A percentile compares a stretch with the other conserved stretches of the same genome.
Conservation (phyloP, 805 yeast species). For the Komagataella pastoris region DNA sequence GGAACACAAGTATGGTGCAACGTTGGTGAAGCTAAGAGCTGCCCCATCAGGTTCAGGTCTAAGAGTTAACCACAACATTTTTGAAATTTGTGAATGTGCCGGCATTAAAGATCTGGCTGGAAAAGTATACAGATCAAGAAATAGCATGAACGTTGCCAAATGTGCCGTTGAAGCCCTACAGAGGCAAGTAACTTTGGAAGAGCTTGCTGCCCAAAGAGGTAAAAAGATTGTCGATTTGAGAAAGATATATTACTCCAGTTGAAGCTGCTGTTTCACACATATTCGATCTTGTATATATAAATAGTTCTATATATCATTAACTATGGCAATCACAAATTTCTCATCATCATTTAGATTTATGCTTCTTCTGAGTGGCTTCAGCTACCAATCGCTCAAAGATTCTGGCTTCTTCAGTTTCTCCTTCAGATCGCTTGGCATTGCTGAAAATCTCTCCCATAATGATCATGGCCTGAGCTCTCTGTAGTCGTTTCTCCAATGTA, state of each 20-base stretch:
- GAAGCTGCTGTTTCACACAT: background rate
- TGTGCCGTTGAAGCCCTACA: conserved; percentile 75
- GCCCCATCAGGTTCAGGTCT: conserved; percentile 92
- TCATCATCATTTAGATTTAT: conserved; percentile 18
- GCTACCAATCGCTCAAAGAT: conserved; percentile 88
- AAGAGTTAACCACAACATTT: conserved; percentile 80
- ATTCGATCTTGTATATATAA: background rate
- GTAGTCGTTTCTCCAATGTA: conserved; percentile 44
- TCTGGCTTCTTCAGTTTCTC: conserved; percentile 86
- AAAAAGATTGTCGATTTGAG: conserved; percentile 90
- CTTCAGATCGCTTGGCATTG: conserved; percentile 57
- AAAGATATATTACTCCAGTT: conserved; percentile 64
- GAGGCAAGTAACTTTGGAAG: conserved; percentile 72
- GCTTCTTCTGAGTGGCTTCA: conserved; percentile 57
- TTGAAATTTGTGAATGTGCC: conserved; percentile 82
- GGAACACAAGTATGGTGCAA: conserved; percentile 78
- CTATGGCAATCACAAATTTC: background rate
- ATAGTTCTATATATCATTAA: background rate
- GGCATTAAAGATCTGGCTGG: conserved; percentile 92
- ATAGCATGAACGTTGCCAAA: conserved; percentile 88
- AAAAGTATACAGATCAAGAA: conserved; percentile 84
- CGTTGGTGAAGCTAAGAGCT: conserved; percentile 64
- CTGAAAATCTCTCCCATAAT: conserved; percentile 61
- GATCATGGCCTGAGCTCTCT: conserved; percentile 69
- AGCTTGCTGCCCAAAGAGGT: conserved; percentile 84